Evolutionary conservation across 495 filamentous ascomycete species (phyloP), one percentile per base, ranked within the genome.

Genomic region (Parathielavia hyrcaniae): DNA sequence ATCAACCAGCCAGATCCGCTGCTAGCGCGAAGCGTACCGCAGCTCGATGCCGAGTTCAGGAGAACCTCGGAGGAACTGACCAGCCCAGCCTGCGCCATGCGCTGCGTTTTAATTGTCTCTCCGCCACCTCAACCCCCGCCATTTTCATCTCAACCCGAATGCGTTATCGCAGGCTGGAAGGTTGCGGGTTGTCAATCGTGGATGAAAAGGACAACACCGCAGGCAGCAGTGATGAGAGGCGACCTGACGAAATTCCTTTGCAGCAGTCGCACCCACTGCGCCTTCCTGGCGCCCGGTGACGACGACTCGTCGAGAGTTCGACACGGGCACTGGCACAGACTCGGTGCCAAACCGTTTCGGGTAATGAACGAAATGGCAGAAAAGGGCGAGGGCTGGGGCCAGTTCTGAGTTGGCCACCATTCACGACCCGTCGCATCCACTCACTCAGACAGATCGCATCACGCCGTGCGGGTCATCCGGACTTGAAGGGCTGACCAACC

Each of bases 401-500:
- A 20, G 13, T n/a, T n/a, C 9, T 10, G 17, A 38, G 35, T 9
- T 10, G 44, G 47, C 47, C 30, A 8, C 47, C 26, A 34, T 49
- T 35, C 19, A 16, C 17, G 3, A 34, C n/a, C n/a, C 30, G 12
- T 46, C 30, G 8, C 47, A 35, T 50, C 17, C 47, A 36, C n/a
- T 22, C 8, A 6, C 26, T 22, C 17, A 39, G 34, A 16, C 39
- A 17, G 32, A 35, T 30, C 13, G n/a, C 50, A 39, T 56, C 59
- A 40, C 53, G 53, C 53, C 53, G 59, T 52, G 48, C 52, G 8
- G 39, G 52, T 41, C 20, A 22, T 12, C 20, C 10, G n/a, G 35
- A n/a, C 46, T n/a, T 23, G 45, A 26, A 38, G 46, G 40, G 48
- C 58, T 55, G 59, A 57, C 39, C 53, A 57, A 55, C 39, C 50